These are phyloP conservation scores for Agaricus subrufescens DNA, from an alignment of 768 basidiomycete genomes.

Conservation along the genomic window DNA sequence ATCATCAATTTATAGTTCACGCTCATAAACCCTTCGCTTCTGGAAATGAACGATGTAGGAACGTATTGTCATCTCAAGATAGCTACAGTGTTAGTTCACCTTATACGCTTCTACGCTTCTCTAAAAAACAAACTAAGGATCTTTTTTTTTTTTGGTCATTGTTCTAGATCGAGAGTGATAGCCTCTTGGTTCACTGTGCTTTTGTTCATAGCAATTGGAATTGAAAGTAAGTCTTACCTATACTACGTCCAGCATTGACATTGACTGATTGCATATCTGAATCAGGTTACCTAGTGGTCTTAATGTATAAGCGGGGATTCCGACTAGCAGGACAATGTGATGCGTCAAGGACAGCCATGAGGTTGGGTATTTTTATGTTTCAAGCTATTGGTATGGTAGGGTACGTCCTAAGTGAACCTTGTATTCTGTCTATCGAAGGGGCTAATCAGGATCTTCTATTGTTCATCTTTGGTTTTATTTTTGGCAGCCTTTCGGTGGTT, in stretches of 20 bases:
- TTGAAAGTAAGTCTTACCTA: neutral
- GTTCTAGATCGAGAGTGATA: neutral
- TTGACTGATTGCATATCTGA: too few species aligned
- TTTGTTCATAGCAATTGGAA: neutral
- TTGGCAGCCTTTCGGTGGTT: neutral
- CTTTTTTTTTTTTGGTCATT: neutral
- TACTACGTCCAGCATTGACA: neutral
- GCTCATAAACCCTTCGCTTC: neutral
- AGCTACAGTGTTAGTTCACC: neutral
- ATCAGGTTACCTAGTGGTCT: neutral
- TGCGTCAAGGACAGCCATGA: neutral
- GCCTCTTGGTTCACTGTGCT: neutral
- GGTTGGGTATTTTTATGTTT: neutral
- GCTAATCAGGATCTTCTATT: neutral
- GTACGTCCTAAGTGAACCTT: neutral
- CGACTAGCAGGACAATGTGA: neutral
- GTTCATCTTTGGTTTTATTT: neutral
- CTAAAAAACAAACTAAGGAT: too few species aligned
- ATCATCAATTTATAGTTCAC: neutral
- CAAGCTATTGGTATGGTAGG: neutral
- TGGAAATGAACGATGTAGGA: neutral
- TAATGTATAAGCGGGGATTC: slow-evolving; percentile 4
- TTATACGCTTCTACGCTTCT: neutral
- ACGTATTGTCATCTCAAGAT: slow-evolving; percentile 3
- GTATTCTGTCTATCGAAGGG: too few species aligned